Conservation (phyloP, 352 stramenopile species). For the Phytophthora multivora region DNA sequence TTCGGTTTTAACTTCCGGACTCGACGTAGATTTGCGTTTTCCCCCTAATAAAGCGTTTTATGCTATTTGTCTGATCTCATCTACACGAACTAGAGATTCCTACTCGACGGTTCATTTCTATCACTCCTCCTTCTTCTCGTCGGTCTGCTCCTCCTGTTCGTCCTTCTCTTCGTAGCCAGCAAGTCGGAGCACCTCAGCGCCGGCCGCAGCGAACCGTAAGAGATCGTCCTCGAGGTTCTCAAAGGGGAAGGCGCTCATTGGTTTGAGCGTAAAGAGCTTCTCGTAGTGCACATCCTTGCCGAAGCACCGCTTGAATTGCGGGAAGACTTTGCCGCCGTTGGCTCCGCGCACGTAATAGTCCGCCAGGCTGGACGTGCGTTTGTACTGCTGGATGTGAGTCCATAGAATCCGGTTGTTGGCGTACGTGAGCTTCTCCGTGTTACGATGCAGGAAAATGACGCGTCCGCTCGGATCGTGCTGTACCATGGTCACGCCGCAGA, state of each 20-base stretch:
- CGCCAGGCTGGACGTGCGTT: constrained; percentile 37
- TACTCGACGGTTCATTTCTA: constrained; percentile 21
- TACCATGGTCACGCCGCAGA: constrained; percentile 79
- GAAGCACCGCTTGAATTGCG: constrained; percentile 71
- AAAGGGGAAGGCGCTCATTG: constrained; percentile 69
- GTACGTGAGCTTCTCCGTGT: constrained; percentile 67
- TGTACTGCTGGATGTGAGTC: constrained; percentile 69
- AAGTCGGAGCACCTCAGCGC: constrained; percentile 34
- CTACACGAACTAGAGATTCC: constrained; percentile 22
- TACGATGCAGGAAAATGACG: constrained; percentile 76
- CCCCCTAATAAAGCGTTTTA: constrained; percentile 27
- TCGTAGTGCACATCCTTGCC: constrained; percentile 74
- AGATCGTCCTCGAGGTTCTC: constrained; percentile 61
- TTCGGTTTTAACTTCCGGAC: neutral
- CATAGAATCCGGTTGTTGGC: constrained; percentile 50
- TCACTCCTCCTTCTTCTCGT: constrained; percentile 11
- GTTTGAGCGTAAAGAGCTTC: constrained; percentile 68
- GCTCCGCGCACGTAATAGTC: constrained; percentile 68
- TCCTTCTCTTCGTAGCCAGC: constrained; percentile 30
- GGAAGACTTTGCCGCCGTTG: constrained; percentile 71
- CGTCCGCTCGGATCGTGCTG: constrained; percentile 64
- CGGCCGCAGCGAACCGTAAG: constrained; percentile 51
- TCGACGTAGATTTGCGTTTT: constrained; percentile 1
- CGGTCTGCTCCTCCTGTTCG: constrained; percentile 13
- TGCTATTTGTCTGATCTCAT: constrained; percentile 24